phyloP scores from a whole-genome alignment of 2,329 filamentous ascomycete species.

The Zasmidium cellare region DNA sequence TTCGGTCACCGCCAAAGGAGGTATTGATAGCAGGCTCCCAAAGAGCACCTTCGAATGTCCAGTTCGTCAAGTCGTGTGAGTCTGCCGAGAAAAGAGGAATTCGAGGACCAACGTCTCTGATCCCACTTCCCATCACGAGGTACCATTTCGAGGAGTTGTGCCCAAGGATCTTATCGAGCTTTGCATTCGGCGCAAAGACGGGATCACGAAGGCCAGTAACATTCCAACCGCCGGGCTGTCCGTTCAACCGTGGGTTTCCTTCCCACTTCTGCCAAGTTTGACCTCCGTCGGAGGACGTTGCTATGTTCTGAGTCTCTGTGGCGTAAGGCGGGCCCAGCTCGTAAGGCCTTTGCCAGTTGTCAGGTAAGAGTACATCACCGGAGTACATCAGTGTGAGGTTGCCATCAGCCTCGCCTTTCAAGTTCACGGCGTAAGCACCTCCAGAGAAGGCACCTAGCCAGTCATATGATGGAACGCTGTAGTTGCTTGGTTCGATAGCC shows the following conservation, averaged over 20 bases:
- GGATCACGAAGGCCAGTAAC: slow-evolving; percentile 38
- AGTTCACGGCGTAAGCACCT: slow-evolving; percentile 47
- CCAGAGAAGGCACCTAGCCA: slow-evolving; percentile 53
- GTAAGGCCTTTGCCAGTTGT: slow-evolving; percentile 45
- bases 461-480: slow-evolving; percentile 41
- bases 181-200: slow-evolving; percentile 31
- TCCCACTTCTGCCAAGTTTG: slow-evolving; percentile 46
- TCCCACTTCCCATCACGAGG: slow-evolving; percentile 43
- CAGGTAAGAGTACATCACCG: slow-evolving; percentile 43
- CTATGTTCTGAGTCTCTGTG: slow-evolving; percentile 43
- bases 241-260: slow-evolving; percentile 44
- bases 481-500: slow-evolving; percentile 39
- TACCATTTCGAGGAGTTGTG: slow-evolving; percentile 41
- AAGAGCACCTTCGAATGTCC: slow-evolving; percentile 44
- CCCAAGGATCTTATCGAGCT: slow-evolving; percentile 42
- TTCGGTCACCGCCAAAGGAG: slow-evolving; percentile 36
- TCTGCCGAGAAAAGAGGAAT: slow-evolving; percentile 46
- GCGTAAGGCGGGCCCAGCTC: slow-evolving; percentile 34
- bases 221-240: slow-evolving; percentile 41
- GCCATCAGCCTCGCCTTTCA: slow-evolving; percentile 44
- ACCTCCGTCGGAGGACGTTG: slow-evolving; percentile 45
- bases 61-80: slow-evolving; percentile 41
- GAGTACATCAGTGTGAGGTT: slow-evolving; percentile 48
- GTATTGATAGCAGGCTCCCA: slow-evolving; percentile 41
- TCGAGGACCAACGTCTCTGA: slow-evolving; percentile 43